Percentiles rank a stretch among this genome's conserved stretches.
phyloP scores from a whole-genome alignment of 176 grass and related monocot species.

The Bonia amplexicaulis region DNA sequence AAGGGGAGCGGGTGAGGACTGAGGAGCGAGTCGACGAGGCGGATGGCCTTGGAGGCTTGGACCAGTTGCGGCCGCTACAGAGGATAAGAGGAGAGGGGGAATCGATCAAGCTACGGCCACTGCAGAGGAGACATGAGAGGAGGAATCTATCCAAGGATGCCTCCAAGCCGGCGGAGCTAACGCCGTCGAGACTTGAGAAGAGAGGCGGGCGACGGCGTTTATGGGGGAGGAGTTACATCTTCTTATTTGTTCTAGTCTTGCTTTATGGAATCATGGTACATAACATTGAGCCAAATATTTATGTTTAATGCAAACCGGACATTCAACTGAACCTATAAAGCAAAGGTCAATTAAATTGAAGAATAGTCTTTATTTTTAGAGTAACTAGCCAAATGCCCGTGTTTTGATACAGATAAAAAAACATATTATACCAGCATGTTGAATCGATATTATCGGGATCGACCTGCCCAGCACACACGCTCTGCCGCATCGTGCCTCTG shows the following conservation, averaged over 20 bases:
- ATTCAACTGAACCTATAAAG: constrained; percentile 1
- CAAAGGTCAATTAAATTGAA: not conserved
- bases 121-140: too few relatives aligned
- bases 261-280: not conserved
- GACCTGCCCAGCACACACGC: too few relatives aligned
- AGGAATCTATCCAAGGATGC: too few relatives aligned
- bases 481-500: too few relatives aligned
- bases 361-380: not conserved
- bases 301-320: not conserved
- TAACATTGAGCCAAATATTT: not conserved
- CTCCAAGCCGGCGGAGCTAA: too few relatives aligned
- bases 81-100: not conserved
- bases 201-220: too few relatives aligned
- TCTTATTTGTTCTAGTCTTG: not conserved
- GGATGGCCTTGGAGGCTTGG: constrained; percentile 74
- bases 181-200: too few relatives aligned
- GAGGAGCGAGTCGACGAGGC: constrained; percentile 54
- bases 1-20: constrained; percentile 56
- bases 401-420: too few relatives aligned
- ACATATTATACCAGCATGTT: too few relatives aligned
- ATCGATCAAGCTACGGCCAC: too few relatives aligned
- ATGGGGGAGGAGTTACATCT: not conserved
- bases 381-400: not conserved
- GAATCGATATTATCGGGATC: too few relatives aligned
- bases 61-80: constrained; percentile 76